These are phyloP conservation scores for Trypanosoma conorhini DNA, from an alignment of 208 protist genomes.

Conservation along the genomic window DNA sequence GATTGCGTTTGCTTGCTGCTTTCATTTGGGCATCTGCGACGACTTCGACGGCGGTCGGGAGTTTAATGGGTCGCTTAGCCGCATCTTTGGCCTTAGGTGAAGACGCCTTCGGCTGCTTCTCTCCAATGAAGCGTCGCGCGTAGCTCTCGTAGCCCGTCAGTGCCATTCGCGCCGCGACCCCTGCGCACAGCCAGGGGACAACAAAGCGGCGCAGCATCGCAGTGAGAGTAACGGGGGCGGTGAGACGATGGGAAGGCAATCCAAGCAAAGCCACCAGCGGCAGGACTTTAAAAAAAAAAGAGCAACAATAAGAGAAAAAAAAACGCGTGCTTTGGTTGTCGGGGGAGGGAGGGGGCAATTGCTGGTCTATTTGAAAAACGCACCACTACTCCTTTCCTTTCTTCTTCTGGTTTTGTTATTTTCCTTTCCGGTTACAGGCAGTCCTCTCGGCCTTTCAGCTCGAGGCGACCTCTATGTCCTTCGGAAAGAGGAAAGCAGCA, in stretches of 20 bases:
- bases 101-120: constrained; percentile 2
- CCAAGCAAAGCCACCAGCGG: background rate
- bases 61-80: background rate
- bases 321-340: background rate
- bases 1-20: background rate
- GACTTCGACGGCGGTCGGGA: background rate
- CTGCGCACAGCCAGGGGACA: background rate
- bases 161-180: background rate
- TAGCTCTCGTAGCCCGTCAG: background rate
- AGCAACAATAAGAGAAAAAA: background rate
- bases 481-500: background rate
- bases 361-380: background rate
- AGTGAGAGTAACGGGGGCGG: background rate
- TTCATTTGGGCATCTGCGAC: background rate
- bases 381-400: background rate
- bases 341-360: background rate
- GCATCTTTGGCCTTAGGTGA: constrained; percentile 7
- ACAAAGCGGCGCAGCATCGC: constrained; percentile 14
- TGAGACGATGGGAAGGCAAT: background rate
- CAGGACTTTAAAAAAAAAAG: too few species aligned
- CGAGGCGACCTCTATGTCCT: background rate
- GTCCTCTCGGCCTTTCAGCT: background rate
- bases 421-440: background rate
- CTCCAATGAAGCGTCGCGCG: constrained; percentile 10
- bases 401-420: background rate